Evolutionary conservation across 2,329 filamentous ascomycete genomes (phyloP), one percentile per base, ranked within the genome.

Genomic region (Cladosporium phlei): DNA sequence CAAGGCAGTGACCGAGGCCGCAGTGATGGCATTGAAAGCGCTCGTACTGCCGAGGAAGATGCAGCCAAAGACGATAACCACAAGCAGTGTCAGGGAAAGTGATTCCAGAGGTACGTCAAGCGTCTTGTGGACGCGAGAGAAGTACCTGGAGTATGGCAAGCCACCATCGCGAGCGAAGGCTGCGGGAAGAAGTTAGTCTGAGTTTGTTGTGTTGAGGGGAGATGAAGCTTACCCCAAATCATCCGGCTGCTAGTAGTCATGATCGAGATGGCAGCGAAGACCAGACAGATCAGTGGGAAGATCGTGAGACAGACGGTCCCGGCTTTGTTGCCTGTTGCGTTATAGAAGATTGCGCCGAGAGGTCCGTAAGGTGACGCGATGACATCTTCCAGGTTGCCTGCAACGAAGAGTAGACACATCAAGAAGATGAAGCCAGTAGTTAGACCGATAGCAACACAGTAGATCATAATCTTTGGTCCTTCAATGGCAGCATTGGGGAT

Each of bases 1-100:
- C 0, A 90, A 73, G 1, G 84, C 78, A 6, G 88, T 83, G 0
- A 89, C 85, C 0, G 82, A 84, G 16, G 64, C 64, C 24, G 59
- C 60, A 35, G 59, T 56, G 37, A 67, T 66, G 40, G 64, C 64
- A 48, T 65, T 66, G 59, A 66, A 66, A 1, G 64, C 64, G 39
- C 56, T 59, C 22, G 55, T 59, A 2, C 61, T 65, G n/a, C 64
- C 64, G 14, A 67, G 52, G 53, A 65, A 64, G 48, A 67, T 64
- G 49, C 55, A 58, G 4, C 64, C 64, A 35, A 67, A 65, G 19
- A 66, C 53, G 8, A 64, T 43, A 7, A 63, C 60, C 4, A 66
- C 58, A 7, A 56, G 39, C 21, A 57, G 52, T 11, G 63, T 65
- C 3, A 66, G 52, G 19, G 50, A 57, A 1, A 66, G 56, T 7